phyloP scores from a whole-genome alignment of 2,329 filamentous ascomycete species.

The Chaetomiaceae sp. region DNA sequence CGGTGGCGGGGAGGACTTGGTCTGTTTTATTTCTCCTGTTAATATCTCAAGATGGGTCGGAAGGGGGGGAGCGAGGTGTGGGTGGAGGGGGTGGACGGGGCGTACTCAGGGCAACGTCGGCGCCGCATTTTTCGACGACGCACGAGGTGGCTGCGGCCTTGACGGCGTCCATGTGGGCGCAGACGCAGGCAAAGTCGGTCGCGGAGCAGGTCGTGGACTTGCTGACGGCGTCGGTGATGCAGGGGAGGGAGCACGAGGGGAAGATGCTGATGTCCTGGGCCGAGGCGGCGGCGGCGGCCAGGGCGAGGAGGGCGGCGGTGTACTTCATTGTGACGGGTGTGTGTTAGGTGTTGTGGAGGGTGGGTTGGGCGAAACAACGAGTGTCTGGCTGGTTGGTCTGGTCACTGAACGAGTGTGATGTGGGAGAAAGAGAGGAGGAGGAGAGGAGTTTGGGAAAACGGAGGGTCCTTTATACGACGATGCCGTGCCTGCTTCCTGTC shows the following conservation, averaged over 20 bases:
- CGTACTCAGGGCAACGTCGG: slow-evolving; percentile 24
- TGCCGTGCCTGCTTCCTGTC: no score
- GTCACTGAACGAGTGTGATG: slow-evolving; percentile 16
- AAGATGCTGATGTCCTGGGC: slow-evolving; percentile 27
- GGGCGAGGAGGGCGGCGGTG: slow-evolving; percentile 21
- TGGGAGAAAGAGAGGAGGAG: background rate
- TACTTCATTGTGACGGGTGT: slow-evolving; percentile 28
- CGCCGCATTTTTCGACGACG: slow-evolving; percentile 24
- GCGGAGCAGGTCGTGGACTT: slow-evolving; percentile 17
- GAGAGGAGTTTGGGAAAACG: background rate
- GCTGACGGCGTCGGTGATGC: slow-evolving; percentile 23
- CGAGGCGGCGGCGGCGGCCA: slow-evolving; percentile 20
- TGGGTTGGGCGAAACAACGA: slow-evolving; percentile 3
- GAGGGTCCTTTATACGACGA: slow-evolving; percentile 6
- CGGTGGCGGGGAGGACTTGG: slow-evolving; percentile 40
- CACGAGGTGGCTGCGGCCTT: slow-evolving; percentile 24
- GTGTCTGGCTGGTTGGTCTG: slow-evolving; percentile 1
- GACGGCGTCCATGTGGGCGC: slow-evolving; percentile 23
- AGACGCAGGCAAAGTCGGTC: slow-evolving; percentile 26
- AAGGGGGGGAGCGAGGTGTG: background rate
- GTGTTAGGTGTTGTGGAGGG: background rate
- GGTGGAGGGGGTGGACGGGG: background rate
- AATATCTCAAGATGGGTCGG: background rate
- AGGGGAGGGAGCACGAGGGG: slow-evolving; percentile 26
- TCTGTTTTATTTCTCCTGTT: slow-evolving; percentile 11